Base-by-base conservation (phyloP, 2,329 filamentous ascomycete species). In the Neofusicoccum parvum region DNA sequence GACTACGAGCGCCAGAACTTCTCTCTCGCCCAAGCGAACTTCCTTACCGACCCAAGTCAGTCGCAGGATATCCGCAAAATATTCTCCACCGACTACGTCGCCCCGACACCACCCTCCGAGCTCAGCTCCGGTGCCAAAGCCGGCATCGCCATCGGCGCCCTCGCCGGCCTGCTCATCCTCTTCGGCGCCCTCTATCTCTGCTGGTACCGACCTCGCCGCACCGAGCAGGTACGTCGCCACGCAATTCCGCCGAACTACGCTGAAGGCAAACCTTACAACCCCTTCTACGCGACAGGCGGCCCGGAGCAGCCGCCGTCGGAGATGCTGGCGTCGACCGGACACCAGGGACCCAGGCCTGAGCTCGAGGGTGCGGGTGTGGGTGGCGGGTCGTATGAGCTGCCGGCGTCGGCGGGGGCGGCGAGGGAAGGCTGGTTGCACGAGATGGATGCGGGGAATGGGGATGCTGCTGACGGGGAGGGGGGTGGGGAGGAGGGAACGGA, bases 1-100 rank as follows among this genome's bases (percentile, higher is more conserved):
- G 75, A 79, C 62, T 76, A 77, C 51, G 75, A 78, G 27, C 70
- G 70, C 1, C 15, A 62, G 5, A 75, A 73, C 51, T 78, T 78
- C 56, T 74, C 72, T 2, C 37, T 64, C 10, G 20, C 62, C 3
- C 62, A 64, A 41, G 45, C 49, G 6, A 64, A 39, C 7, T 56
- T 46, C 6, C 10, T 2, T 2, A 23, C 49, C 14, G 50, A 48
- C n/a, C 62, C 49, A 0, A 9, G 48, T 20, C 62, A 49, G 10
- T 10, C 9, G 3, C 17, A 4, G 2, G 49, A 64, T 23, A 56
- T 64, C 34, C 14, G 27, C 0, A 20, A 50, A 6, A 56, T 64
- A 39, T 11, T 67, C 46, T 70, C 72, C 46, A 68, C 50, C 14
- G 65, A 67, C 3, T 74, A 69, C 43, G 32, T 63, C 6, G 66